Conservation (phyloP, 768 basidiomycete species). For the Royoungia palumana region DNA sequence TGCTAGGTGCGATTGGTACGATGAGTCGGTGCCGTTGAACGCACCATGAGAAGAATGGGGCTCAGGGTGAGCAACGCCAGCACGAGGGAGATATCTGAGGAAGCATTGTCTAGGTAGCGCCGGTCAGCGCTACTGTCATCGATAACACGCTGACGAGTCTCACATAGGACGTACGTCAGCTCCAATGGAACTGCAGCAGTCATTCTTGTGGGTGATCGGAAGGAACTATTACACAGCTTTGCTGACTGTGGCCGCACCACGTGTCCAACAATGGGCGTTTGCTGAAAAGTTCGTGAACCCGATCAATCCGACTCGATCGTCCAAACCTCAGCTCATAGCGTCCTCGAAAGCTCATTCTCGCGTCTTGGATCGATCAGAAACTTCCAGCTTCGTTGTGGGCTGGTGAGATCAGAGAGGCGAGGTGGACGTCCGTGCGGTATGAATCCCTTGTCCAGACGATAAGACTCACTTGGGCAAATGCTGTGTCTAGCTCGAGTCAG, state of each 20-base stretch:
- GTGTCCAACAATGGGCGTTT: no score
- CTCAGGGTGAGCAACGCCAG: slow-evolving; percentile 65
- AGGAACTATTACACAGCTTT: not conserved
- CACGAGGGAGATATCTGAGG: slow-evolving; percentile 51
- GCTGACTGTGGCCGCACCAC: no score
- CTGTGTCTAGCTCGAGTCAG: slow-evolving; percentile 15
- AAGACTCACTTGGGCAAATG: not conserved
- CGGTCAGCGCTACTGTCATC: slow-evolving; percentile 1
- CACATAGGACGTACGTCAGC: slow-evolving; percentile 67
- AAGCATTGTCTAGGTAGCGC: slow-evolving; percentile 51
- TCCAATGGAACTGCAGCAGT: slow-evolving; percentile 48
- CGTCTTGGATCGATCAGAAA: no score
- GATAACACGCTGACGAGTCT: slow-evolving; percentile 12
- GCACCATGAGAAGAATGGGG: slow-evolving; percentile 71
- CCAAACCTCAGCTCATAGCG: no score
- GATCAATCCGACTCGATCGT: no score
- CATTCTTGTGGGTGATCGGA: slow-evolving; percentile 1
- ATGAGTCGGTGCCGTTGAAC: slow-evolving; percentile 1
- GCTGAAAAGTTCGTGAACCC: no score
- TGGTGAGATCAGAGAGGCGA: no score
- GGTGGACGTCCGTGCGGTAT: no score
- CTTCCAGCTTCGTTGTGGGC: no score
- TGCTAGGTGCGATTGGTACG: not conserved
- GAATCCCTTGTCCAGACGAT: no score
- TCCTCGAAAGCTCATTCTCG: no score